A percentile compares a stretch with the other conserved stretches of the same genome.
Conservation (phyloP, 257 asterid species). For the Coffea eugenioides region DNA sequence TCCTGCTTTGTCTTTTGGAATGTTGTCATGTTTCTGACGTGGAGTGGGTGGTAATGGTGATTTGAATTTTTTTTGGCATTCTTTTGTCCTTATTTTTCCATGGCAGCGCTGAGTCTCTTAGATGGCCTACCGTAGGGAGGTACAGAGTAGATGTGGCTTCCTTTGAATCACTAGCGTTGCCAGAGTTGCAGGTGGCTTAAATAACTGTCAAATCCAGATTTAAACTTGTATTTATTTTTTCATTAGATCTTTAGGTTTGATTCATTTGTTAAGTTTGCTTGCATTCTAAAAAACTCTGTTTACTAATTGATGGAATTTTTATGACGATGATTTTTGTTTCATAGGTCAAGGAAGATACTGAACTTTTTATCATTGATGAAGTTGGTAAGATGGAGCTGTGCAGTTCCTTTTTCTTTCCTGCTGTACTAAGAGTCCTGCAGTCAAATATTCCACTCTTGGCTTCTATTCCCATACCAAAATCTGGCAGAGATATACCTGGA, state of each 20-base stretch:
- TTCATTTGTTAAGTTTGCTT: neutral
- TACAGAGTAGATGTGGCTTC: conserved; percentile 81
- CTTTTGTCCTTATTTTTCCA: conserved; percentile 12
- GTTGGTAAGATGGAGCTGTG: conserved; percentile 91
- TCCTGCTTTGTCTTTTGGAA: neutral
- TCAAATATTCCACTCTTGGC: conserved; percentile 87
- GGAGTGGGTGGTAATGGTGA: neutral
- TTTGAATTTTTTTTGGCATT: conserved; percentile 12
- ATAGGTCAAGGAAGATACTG: conserved; percentile 76
- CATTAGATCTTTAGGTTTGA: neutral
- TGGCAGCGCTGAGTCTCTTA: conserved; percentile 63
- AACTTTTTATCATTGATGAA: conserved; percentile 80
- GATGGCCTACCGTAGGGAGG: conserved; percentile 90
- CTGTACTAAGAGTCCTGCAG: conserved; percentile 72
- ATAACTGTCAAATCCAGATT: neutral
- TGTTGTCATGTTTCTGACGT: neutral
- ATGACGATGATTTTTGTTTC: conserved; percentile 4
- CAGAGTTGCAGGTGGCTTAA: conserved; percentile 76
- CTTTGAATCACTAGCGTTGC: conserved; percentile 78
- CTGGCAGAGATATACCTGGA: conserved; percentile 83
- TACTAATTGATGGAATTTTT: neutral
- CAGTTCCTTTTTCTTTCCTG: conserved; percentile 85
- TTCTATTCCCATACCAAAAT: conserved; percentile 65
- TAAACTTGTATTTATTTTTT: neutral
- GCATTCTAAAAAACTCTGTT: neutral